Evolutionary conservation across 257 asterid species (phyloP).

Genomic region (Nicotiana tomentosiformis): DNA sequence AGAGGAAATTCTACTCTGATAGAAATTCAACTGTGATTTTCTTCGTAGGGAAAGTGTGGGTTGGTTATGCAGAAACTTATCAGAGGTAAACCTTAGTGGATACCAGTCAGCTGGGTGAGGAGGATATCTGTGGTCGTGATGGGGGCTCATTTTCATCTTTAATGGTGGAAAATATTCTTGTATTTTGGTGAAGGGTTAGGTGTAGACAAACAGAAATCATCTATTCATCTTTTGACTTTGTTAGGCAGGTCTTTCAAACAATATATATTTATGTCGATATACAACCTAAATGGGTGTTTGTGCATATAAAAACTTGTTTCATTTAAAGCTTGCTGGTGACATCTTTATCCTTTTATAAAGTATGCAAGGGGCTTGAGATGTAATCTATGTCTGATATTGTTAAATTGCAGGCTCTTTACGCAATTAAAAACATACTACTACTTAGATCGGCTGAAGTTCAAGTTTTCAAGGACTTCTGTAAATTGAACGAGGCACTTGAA

Average conservation of each 20-base stretch:
- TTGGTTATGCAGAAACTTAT: neutral
- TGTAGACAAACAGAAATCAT: neutral
- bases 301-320: neutral
- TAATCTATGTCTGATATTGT: neutral
- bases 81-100: neutral
- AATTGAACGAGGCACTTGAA: slow-evolving; percentile 45
- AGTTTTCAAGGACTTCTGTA: slow-evolving; percentile 52
- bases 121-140: neutral
- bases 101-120: neutral
- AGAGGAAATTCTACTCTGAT: neutral
- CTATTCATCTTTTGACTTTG: neutral
- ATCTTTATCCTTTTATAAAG: neutral
- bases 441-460: slow-evolving; percentile 41
- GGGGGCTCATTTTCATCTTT: neutral
- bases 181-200: neutral
- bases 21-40: neutral
- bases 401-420: slow-evolving; percentile 53
- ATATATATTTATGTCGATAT: neutral
- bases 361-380: neutral
- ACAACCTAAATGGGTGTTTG: neutral
- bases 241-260: neutral
- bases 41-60: neutral
- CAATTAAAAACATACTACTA: slow-evolving; percentile 53
- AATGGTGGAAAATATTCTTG: neutral
- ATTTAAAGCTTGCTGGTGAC: neutral